These are phyloP conservation scores for Salix koriyanagi DNA, from an alignment of 345 rosid genomes.

Conservation along the genomic window DNA sequence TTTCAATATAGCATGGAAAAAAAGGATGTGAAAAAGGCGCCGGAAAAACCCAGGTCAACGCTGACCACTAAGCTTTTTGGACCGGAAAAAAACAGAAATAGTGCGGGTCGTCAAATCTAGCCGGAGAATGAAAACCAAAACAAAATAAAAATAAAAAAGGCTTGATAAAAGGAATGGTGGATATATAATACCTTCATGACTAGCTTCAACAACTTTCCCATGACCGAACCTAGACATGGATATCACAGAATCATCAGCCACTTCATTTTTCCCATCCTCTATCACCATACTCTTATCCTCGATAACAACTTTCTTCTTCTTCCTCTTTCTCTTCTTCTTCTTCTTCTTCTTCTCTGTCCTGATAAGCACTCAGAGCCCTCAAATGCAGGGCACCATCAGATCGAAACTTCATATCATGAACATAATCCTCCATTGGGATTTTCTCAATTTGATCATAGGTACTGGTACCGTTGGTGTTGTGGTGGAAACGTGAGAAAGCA, in stretches of 20 bases:
- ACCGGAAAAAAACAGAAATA: background rate
- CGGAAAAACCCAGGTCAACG: background rate
- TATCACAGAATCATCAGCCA: conserved; percentile 25
- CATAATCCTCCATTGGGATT: background rate
- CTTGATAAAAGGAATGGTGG: background rate
- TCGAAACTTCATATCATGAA: background rate
- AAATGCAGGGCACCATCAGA: background rate
- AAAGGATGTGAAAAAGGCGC: background rate
- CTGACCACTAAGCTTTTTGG: conserved; percentile 7
- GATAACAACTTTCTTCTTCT: background rate
- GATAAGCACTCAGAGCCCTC: background rate
- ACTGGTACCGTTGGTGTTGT: background rate
- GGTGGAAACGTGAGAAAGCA: conserved; percentile 45
- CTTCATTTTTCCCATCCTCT: conserved; percentile 11
- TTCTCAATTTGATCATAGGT: background rate
- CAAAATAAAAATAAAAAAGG: background rate
- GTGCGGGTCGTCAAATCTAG: background rate
- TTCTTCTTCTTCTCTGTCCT: background rate
- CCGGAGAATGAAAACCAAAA: background rate
- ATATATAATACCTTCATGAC: conserved; percentile 47
- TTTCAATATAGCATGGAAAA: background rate
- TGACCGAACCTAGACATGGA: conserved; percentile 40
- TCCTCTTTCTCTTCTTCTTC: too few species aligned
- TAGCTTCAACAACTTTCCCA: conserved; percentile 40
- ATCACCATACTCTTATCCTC: conserved; percentile 19